These are phyloP conservation scores for Globisporangium middletonii DNA, from an alignment of 352 stramenopile species.

Conservation along the genomic window DNA sequence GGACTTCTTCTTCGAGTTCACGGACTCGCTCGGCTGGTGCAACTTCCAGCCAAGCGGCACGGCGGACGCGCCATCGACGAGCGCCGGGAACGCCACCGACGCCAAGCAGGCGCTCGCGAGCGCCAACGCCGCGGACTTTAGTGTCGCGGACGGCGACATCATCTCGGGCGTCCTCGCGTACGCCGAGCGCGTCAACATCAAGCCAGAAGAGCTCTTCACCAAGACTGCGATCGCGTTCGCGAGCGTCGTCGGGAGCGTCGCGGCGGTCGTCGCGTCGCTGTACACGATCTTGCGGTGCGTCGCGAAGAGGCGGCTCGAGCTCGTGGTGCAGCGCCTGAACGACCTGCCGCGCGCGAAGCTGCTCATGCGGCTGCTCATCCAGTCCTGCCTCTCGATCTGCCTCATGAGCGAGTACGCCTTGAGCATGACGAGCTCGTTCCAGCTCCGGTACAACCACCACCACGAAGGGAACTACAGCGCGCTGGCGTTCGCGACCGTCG, in stretches of 20 bases:
- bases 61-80: no score
- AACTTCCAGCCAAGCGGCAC: conserved; percentile 31
- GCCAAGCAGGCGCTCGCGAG: conserved; percentile 18
- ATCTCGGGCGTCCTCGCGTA: conserved; percentile 68
- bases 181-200: conserved; percentile 51
- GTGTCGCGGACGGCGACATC: conserved; percentile 63
- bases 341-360: conserved; percentile 63
- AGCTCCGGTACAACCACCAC: conserved; percentile 68
- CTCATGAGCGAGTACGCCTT: conserved; percentile 77
- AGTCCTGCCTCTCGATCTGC: conserved; percentile 66
- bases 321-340: conserved; percentile 53
- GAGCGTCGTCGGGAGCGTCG: conserved; percentile 51
- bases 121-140: conserved; percentile 29
- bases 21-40: conserved; percentile 61
- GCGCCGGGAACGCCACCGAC: not conserved
- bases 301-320: conserved; percentile 37
- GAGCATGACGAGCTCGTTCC: conserved; percentile 75
- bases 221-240: conserved; percentile 68
- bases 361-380: conserved; percentile 56
- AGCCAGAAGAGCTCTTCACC: conserved; percentile 63
- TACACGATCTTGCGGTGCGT: conserved; percentile 49
- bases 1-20: conserved; percentile 60
- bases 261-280: conserved; percentile 42
- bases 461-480: conserved; percentile 33
- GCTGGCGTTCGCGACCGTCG: conserved; percentile 51